A percentile compares a stretch with the other conserved stretches of the same genome.
Evolutionary conservation across 257 asterid genomes (phyloP).

Genomic region (Catharanthus roseus): DNA sequence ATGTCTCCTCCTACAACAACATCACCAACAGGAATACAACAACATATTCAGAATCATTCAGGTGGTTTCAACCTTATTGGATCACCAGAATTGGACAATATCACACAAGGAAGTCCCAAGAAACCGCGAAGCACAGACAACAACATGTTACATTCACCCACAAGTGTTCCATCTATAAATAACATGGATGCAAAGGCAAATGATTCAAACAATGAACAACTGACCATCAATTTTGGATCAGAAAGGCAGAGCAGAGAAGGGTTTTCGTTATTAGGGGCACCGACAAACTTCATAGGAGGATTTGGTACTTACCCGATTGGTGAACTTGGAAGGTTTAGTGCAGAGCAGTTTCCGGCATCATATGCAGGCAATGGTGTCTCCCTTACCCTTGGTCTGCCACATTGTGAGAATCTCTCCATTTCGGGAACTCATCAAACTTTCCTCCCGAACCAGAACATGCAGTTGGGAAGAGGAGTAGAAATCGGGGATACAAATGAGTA

Average conservation of each 20-base stretch:
- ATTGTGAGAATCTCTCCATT: slow-evolving; percentile 67
- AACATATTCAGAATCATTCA: slow-evolving; percentile 35
- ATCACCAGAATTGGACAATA: slow-evolving; percentile 52
- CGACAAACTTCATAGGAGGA: slow-evolving; percentile 83
- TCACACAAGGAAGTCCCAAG: slow-evolving; percentile 65
- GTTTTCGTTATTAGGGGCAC: slow-evolving; percentile 65
- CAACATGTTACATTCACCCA: slow-evolving; percentile 40
- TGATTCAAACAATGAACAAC: slow-evolving; percentile 32
- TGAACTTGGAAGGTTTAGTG: slow-evolving; percentile 60
- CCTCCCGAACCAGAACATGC: slow-evolving; percentile 52
- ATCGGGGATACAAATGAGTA: slow-evolving; percentile 49
- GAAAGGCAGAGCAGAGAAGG: slow-evolving; percentile 62
- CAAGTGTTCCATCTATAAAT: slow-evolving; percentile 34
- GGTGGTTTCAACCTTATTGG: slow-evolving; percentile 59
- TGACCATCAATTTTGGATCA: slow-evolving; percentile 40
- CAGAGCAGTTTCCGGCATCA: slow-evolving; percentile 63
- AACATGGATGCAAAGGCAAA: slow-evolving; percentile 40
- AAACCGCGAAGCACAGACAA: slow-evolving; percentile 48
- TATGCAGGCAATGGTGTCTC: slow-evolving; percentile 75
- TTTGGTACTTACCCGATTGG: slow-evolving; percentile 75
- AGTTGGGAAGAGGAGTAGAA: slow-evolving; percentile 47
- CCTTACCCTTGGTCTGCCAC: slow-evolving; percentile 86
- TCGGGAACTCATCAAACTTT: slow-evolving; percentile 57
- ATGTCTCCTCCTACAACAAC: slow-evolving; percentile 35
- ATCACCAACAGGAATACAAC: slow-evolving; percentile 37